A percentile compares a stretch with the other conserved stretches of the same genome.
Evolutionary conservation across 495 filamentous ascomycete species (phyloP).

Genomic region (Xylaria acuta): DNA sequence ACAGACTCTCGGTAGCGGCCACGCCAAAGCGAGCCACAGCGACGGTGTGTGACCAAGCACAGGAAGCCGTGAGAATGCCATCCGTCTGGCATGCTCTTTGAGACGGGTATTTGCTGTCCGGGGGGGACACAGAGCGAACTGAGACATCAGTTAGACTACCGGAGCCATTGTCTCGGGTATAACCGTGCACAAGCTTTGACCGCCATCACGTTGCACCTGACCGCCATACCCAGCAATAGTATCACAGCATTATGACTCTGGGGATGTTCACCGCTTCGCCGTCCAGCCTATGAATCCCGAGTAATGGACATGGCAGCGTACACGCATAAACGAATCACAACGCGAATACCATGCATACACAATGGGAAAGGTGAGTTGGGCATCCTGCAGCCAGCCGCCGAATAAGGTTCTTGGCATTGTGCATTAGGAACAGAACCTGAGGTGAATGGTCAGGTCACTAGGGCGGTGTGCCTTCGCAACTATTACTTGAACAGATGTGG

Average conservation of each 20-base stretch:
- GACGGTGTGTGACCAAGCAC: background rate
- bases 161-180: background rate
- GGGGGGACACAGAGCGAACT: too few relatives aligned
- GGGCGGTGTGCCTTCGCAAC: background rate
- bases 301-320: background rate
- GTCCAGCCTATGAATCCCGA: background rate
- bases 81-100: background rate
- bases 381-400: background rate
- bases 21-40: conserved; percentile 17
- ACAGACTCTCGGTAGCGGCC: conserved; percentile 21
- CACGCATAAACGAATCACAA: background rate
- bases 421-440: background rate
- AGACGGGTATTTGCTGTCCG: background rate
- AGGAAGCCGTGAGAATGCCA: background rate
- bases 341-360: background rate
- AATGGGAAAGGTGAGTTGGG: conserved; percentile 21
- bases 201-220: conserved; percentile 10
- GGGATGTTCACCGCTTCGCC: conserved; percentile 5
- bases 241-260: background rate
- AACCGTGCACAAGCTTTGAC: conserved; percentile 1
- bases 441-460: conserved; percentile 12
- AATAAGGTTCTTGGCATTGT: background rate
- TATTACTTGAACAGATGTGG: background rate
- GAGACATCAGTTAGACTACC: background rate
- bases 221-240: background rate